Percentiles rank a stretch among this genome's conserved stretches.
Conservation (phyloP, 495 filamentous ascomycete species). For the Melanomma pulvis-pyrius region DNA sequence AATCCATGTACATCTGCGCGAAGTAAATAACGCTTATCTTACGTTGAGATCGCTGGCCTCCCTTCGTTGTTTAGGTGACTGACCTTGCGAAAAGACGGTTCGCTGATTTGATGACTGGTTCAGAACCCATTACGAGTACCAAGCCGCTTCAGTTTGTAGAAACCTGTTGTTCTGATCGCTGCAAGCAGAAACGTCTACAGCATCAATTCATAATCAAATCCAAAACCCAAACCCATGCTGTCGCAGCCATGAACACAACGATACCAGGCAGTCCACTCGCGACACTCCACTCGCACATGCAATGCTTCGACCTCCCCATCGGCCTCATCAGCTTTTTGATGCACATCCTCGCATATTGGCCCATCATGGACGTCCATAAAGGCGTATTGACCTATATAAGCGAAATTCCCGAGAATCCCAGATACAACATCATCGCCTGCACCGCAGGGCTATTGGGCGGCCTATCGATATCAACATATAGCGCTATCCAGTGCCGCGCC, state of each 20-base stretch:
- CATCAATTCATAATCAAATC: too few relatives aligned
- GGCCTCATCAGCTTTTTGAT: conserved; percentile 16
- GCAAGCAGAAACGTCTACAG: too few relatives aligned
- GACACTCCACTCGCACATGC: conserved; percentile 3
- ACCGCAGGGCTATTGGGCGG: conserved; percentile 6
- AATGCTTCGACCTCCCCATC: conserved; percentile 19
- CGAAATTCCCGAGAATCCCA: not conserved
- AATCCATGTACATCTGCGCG: too few relatives aligned
- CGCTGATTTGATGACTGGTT: too few relatives aligned
- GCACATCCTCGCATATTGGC: conserved; percentile 1
- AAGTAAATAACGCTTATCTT: too few relatives aligned
- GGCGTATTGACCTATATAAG: conserved; percentile 1
- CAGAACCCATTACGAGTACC: too few relatives aligned
- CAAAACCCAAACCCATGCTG: not conserved
- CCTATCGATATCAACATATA: conserved; percentile 11
- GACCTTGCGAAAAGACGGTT: too few relatives aligned
- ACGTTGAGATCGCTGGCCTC: too few relatives aligned
- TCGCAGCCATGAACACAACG: not conserved
- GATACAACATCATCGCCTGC: not conserved
- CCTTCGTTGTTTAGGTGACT: too few relatives aligned
- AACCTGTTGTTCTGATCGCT: too few relatives aligned
- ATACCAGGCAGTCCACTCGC: not conserved
- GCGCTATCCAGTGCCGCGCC: conserved; percentile 8
- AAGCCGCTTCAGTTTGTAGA: too few relatives aligned
- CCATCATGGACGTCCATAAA: not conserved